Base-by-base conservation (phyloP, 1,284 basidiomycete species). In the Mycena sp. region DNA sequence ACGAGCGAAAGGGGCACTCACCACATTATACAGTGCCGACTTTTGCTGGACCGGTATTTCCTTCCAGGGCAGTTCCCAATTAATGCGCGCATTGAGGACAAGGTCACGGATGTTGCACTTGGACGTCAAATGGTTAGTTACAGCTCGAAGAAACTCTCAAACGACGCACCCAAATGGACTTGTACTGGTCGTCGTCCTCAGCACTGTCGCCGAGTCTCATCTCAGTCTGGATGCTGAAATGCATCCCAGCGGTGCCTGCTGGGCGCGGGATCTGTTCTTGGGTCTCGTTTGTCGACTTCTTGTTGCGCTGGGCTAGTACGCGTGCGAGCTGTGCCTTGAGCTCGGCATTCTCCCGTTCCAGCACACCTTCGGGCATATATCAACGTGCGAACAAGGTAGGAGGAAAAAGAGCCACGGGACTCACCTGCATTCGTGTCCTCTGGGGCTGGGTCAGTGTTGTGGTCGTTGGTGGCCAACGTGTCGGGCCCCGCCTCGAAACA, bases 21-120 rank as follows among this genome's bases (percentile, higher is more conserved):
- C 67, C 45, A 66, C 64, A 14, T 51, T 41, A 55, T 54, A 68
- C 16, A 69, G 23, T 32, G 41, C 58, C 16, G 35, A 63, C n/a
- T 55, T 38, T 16, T 63, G 50, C 29, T 25, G 21, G 21, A 23
- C 26, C 21, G 63, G 38, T n/a, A 57, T 41, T 25, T 64, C 29
- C 43, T 43, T 26, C 41, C 44, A 67, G 19, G 35, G 32, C 14
- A 50, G 16, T 32, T 38, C 26, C 37, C 49, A 62, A 32, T 59
- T 29, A 25, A 68, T 41, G 9, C 48, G 25, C 7, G 64, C 59
- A 16, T 44, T 25, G 19, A 49, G 17, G n/a, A 58, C 43, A 14
- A 66, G 55, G 19, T 58, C 59, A 26, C 55, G 26, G 14, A 62
- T 43, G 48, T 41, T 41, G 17, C 55, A 49, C 65, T 65, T 14